Evolutionary conservation across 164 flowering plant genomes (phyloP), one percentile per base, ranked within the genome.

Genomic region (Tetracentron sinense): DNA sequence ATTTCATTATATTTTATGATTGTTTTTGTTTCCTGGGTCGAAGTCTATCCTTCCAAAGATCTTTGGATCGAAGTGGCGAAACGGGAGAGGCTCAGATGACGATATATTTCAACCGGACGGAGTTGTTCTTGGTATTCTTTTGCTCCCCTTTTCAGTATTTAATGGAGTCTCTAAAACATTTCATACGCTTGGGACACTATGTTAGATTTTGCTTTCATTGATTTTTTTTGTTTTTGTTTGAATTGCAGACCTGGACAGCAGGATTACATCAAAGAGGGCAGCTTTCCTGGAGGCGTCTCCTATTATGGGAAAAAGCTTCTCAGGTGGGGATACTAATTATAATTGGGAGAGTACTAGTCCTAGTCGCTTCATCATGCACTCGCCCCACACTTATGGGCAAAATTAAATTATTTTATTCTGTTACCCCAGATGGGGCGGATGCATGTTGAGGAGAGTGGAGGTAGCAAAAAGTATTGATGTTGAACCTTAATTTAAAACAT

Each of bases 1-100:
- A 61, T 52, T 29, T n/a, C n/a, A 5, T 52, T n/a, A n/a, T 60
- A 0, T 23, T 61, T 23, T 11, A 58, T 15, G 1, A 56, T 31
- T 8, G 33, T 20, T 15, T 56, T 6, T 14, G 27, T 28, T 30
- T 28, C n/a, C 22, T 14, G 59, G 47, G 11, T 31, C 17, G 33
- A n/a, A 82, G 90, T 84, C 83, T 16, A 75, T 78, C 19, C 54
- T 89, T 25, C 91, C 93, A 23, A 85, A 79, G 83, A 78, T 87
- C 62, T 89, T 85, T 48, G 65, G 77, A 33, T 71, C 90, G 3
- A 89, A 78, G 76, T 56, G 60, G 59, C 46, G 66, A 56, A 70
- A 62, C 10, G 76, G 69, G 38, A 72, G 70, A 67, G 66, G 52
- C 30, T 68, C 75, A 8, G 80, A 78, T 16, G 86, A 76, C 1